These are phyloP conservation scores for Pascua sp. DNA, from an alignment of 1,284 basidiomycete genomes.

Conservation along the genomic window DNA sequence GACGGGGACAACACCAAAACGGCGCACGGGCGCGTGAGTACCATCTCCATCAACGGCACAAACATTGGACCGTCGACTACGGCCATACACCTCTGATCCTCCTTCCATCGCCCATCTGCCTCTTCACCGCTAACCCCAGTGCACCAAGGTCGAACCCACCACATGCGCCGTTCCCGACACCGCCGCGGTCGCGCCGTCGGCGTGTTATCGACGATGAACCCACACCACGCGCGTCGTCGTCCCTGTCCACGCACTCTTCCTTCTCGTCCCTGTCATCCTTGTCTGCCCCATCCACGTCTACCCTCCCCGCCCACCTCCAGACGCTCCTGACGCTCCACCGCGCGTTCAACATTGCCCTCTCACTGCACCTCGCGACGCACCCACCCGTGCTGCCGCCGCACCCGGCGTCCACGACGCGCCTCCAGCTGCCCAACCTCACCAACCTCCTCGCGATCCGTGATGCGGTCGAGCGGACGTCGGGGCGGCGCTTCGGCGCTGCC, in stretches of 20 bases:
- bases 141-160: conserved; percentile 5
- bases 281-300: background rate
- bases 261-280: background rate
- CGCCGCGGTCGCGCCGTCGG: background rate
- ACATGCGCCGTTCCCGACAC: conserved; percentile 10
- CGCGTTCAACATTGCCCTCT: conserved; percentile 47
- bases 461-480: conserved; percentile 44
- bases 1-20: background rate
- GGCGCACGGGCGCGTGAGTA: background rate
- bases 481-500: conserved; percentile 39
- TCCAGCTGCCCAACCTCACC: conserved; percentile 43
- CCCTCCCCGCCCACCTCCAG: conserved; percentile 43
- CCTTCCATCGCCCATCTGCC: too few relatives aligned
- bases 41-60: background rate
- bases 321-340: conserved; percentile 43
- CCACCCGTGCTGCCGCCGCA: conserved; percentile 49
- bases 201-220: background rate
- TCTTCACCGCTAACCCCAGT: background rate
- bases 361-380: conserved; percentile 46
- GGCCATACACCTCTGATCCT: too few relatives aligned
- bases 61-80: background rate
- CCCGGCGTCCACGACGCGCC: conserved; percentile 24
- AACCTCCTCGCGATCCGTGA: conserved; percentile 41
- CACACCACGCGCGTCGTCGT: background rate
- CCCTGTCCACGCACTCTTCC: too few relatives aligned